Percentiles rank a stretch among this genome's conserved stretches.
These are phyloP conservation scores for Xerocomellus dryophilus DNA, from an alignment of 768 basidiomycete species.

Conservation along the genomic window DNA sequence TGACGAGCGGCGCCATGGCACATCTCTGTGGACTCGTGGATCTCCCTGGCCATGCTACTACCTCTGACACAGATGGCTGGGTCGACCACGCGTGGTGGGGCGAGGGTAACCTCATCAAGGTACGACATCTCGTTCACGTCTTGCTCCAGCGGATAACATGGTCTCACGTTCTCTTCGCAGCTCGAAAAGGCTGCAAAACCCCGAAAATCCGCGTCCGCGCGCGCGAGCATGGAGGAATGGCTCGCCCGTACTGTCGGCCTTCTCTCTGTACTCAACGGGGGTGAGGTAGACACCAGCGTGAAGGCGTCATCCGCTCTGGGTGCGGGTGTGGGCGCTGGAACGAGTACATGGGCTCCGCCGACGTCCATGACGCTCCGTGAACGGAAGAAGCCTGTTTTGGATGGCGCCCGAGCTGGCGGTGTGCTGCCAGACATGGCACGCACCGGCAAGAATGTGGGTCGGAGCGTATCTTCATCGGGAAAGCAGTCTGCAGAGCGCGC, in stretches of 20 bases:
- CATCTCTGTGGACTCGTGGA: conserved; percentile 67
- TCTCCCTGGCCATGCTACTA: neutral
- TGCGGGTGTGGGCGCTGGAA: neutral
- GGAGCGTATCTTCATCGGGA: conserved; percentile 3
- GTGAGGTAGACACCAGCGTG: neutral
- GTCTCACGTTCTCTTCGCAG: conserved; percentile 32
- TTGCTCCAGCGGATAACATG: neutral
- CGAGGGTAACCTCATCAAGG: conserved; percentile 56
- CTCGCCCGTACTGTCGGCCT: conserved; percentile 47
- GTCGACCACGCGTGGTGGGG: conserved; percentile 64
- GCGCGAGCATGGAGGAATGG: conserved; percentile 47
- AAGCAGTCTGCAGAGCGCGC: conserved; percentile 3
- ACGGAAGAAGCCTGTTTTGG: conserved; percentile 32
- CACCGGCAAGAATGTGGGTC: neutral
- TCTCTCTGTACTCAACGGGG: conserved; percentile 6
- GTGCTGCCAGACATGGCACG: neutral
- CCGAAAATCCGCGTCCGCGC: conserved; percentile 42
- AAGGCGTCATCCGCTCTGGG: conserved; percentile 4
- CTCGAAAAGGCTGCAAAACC: conserved; percentile 65
- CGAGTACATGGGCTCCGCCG: conserved; percentile 24
- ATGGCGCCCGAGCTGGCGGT: neutral
- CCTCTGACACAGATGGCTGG: neutral
- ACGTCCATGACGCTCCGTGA: conserved; percentile 51
- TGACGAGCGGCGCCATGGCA: conserved; percentile 80
- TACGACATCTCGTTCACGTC: conserved; percentile 20